phyloP scores from a whole-genome alignment of 495 filamentous ascomycete genomes.

The Aspergillus mulundensis region DNA sequence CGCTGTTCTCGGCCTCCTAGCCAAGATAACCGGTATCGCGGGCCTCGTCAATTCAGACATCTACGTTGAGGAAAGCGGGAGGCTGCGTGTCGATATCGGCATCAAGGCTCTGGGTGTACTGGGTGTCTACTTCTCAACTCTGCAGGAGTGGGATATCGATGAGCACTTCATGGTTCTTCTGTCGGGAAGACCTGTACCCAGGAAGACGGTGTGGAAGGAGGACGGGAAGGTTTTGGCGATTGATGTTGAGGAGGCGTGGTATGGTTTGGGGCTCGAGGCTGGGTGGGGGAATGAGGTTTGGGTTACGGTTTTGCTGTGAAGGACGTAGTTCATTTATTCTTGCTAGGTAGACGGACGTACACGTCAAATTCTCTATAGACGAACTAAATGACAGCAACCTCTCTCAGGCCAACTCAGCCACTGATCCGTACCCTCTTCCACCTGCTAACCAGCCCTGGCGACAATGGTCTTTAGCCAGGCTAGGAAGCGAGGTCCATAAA shows the following conservation, averaged over 20 bases:
- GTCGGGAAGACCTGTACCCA: conserved; percentile 62
- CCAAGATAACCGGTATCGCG: conserved; percentile 85
- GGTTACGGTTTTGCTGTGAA: neutral
- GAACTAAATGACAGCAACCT: too few species aligned
- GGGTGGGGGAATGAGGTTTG: conserved; percentile 82
- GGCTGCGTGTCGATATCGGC: conserved; percentile 56
- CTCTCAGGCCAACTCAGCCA: too few species aligned
- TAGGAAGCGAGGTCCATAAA: too few species aligned
- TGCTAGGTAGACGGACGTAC: too few species aligned
- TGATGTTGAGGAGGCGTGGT: conserved; percentile 76
- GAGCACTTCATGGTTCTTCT: conserved; percentile 75
- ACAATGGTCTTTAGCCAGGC: too few species aligned
- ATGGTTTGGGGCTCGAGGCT: conserved; percentile 60
- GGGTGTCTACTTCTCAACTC: conserved; percentile 65
- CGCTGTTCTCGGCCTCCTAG: conserved; percentile 75
- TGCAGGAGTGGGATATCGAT: conserved; percentile 55
- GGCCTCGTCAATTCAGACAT: conserved; percentile 62
- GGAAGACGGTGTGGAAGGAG: conserved; percentile 60
- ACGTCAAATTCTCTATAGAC: too few species aligned
- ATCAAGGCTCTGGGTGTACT: conserved; percentile 80
- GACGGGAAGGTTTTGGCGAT: conserved; percentile 64
- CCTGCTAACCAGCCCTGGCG: too few species aligned
- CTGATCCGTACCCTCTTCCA: too few species aligned
- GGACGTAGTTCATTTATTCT: too few species aligned
- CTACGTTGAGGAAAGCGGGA: conserved; percentile 52